Base-by-base conservation (phyloP, 257 asterid species). In the Misopates orontium region DNA sequence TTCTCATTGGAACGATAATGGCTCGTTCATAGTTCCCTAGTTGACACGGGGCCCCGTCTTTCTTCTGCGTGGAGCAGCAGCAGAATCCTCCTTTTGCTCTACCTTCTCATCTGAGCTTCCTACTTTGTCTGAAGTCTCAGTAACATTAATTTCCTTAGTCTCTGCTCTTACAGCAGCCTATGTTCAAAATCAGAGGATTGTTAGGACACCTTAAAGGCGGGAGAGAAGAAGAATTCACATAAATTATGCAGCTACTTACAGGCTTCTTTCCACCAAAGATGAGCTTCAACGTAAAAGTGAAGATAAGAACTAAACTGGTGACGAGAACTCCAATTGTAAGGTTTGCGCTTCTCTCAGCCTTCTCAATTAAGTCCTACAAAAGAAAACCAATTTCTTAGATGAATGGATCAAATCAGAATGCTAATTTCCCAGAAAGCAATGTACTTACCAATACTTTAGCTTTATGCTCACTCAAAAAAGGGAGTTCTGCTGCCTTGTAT, bases 191-290 rank as follows among this genome's bases (percentile, higher is more conserved):
- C 42, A 36, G 10, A 36, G 42, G 11, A 36, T 1, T 4, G 42
- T 36, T 36, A 36, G 42, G 1, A n/a, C 36, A 60, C 1, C 36
- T 2, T 14, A 23, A 19, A n/a, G 18, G 20, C 1, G 44, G 1
- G 45, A 18, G n/a, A 13, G 31, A 21, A 15, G 60, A 7, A 13
- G 60, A 19, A 60, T n/a, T 28, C 42, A 20, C 12, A 36, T 4
- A 10, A 62, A 21, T 25, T 18, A 59, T 24, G 0, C 7, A 24
- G 70, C 42, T 22, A 73, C 89, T 75, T 45, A 86, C 96, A 20
- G 86, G 81, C 84, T 86, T 90, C 88, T 94, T 94, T 63, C 96
- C 90, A 14, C 99, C 97, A 17, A 90, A 90, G 58, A 88, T 61
- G 36, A 90, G 85, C 79, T 80, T 90, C 51, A 85, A 67, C 22